Evolutionary conservation across 2,329 filamentous ascomycete species (phyloP), one percentile per base, ranked within the genome.

Genomic region (Cucurbitaria berberidis): DNA sequence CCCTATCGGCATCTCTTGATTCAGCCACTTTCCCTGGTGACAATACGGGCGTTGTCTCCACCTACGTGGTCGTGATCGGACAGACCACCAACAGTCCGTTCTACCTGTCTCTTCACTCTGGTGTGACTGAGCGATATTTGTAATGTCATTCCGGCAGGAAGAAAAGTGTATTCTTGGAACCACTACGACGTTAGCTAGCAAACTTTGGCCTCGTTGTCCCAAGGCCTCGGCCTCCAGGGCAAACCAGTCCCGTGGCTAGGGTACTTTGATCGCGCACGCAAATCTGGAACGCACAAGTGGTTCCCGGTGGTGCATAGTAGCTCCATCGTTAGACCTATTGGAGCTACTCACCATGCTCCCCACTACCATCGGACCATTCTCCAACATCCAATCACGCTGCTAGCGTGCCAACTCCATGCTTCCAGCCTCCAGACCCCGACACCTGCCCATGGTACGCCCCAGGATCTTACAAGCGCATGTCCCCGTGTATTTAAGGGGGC

Each of bases 401-500:
- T 67, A 64, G 63, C 53, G 49, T 22, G 46, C 34, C 40, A 36
- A 53, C 60, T 57, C 60, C 60, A 63, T 50, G 60, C 62, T 57
- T 63, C 60, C 55, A 63, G 62, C 59, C 61, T 60, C 51, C 50
- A 50, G 46, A 55, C 55, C 60, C 9, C 24, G 52, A 47, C 44
- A 22, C 51, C 42, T 60, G 62, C 57, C 54, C 62, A 60, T 66
- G 63, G 62, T 57, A 60, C 51, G 57, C 59, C 57, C 53, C 46
- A 53, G 38, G 53, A 55, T 50, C 51, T 49, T 60, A 52, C 47
- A 43, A 42, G 49, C 53, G 55, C 26, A 52, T 51, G 42, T 51
- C 58, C 57, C 45, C 57, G 42, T 45, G 48, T 68, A 68, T 59
- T 65, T 66, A 68, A 68, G 40, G 39, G 41, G 56, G 36, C 38